Base-by-base conservation (phyloP, 768 basidiomycete genomes). In the Cytidiella melzeri region DNA sequence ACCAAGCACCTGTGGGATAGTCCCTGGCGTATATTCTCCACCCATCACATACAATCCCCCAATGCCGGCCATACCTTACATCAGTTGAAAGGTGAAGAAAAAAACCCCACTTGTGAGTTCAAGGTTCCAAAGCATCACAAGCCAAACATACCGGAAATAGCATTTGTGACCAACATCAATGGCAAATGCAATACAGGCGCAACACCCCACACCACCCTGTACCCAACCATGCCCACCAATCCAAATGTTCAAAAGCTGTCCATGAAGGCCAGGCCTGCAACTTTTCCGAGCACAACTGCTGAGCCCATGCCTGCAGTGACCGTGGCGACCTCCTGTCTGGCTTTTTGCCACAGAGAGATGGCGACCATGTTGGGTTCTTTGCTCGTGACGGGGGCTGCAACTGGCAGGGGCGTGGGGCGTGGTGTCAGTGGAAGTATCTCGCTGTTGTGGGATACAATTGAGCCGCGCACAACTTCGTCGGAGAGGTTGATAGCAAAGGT, bases 21-120 rank as follows among this genome's bases (percentile, higher is more conserved):
- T 92, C 38, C 80, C 83, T n/a, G 91, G 91, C 11, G 90, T 58
- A 62, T 83, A 88, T 2, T 89, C 85, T 27, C 91, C 91, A 39
- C 91, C 91, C 90, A 93, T 92, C 34, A 93, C 79, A 61, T 91
- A 92, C 62, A 93, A 72, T 30, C 91, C 91, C 15, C 89, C 91
- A 28, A 91, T 70, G 34, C 88, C 88, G 46, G 90, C 87, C 81
- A 84, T 79, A 28, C 80, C 79, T 77, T n/a, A n/a, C n/a, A n/a
- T n/a, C n/a, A n/a, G n/a, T n/a, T n/a, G n/a, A n/a, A n/a, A n/a
- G n/a, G n/a, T n/a, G n/a, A n/a, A n/a, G n/a, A n/a, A n/a, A n/a
- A n/a, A 37, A 30, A 46, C 18, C 19, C 11, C 11, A 42, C 21
- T 42, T 21, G 26, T 5, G 24, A 11, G 18, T 44, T 26, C 10